Percentiles rank a stretch among this genome's conserved stretches.
phyloP scores from a whole-genome alignment of 2,329 filamentous ascomycete genomes.

The Calonectria leucothoes region DNA sequence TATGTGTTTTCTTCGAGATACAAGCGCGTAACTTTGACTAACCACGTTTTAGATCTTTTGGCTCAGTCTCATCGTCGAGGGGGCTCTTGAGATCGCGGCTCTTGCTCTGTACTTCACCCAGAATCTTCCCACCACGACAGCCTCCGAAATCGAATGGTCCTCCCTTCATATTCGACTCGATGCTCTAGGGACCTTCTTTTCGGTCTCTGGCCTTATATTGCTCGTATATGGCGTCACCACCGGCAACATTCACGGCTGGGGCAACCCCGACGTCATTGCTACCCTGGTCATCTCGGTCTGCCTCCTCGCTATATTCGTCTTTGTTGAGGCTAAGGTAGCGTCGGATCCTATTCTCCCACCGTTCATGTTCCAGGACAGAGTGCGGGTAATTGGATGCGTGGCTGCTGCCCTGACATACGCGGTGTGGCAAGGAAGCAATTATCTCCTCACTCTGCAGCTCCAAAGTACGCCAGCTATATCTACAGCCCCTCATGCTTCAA shows the following conservation, averaged over 20 bases:
- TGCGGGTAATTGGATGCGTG: neutral
- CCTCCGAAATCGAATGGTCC: neutral
- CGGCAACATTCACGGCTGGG: neutral
- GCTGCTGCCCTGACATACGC: neutral
- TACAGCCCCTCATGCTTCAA: neutral
- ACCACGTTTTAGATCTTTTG: neutral
- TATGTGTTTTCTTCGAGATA: neutral
- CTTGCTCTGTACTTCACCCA: neutral
- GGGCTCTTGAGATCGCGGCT: neutral
- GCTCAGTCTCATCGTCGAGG: neutral
- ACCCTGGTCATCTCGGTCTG: neutral
- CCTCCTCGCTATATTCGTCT: neutral
- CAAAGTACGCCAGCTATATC: neutral
- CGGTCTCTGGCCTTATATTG: neutral
- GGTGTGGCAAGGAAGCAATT: neutral
- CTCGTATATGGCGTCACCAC: neutral
- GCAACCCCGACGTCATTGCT: neutral
- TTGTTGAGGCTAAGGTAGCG: neutral
- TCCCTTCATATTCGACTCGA: neutral
- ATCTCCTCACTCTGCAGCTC: neutral
- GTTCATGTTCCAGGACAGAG: neutral
- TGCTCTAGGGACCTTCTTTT: neutral
- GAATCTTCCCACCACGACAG: neutral
- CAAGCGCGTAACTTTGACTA: accelerated
- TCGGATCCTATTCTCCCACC: neutral